Evolutionary conservation across 371 early-diverging fungal genomes (phyloP), one percentile per base, ranked within the genome.

Genomic region (Apophysomyces sp.): DNA sequence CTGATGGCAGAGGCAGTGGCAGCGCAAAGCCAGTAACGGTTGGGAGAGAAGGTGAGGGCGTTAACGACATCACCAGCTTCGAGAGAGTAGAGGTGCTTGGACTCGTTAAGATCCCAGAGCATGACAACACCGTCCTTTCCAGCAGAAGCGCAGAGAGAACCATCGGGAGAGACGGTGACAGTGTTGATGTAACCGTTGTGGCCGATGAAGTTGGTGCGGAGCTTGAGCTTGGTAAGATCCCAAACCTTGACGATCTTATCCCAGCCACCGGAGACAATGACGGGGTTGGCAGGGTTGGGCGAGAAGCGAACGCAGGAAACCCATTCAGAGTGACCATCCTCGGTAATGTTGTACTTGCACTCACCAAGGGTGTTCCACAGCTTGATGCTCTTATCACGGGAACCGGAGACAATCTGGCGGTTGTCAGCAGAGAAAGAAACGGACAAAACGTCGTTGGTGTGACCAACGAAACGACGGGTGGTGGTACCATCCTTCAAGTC

Each of bases 21-120:
- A 75, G 98, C 98, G 87, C 96, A 95, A 74, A 99, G 89, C 99
- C 99, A 99, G 98, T 98, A 98, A 68, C 98, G 92, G 95, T 98
- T 98, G 78, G 98, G 97, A 63, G 96, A 95, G 94, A 99, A 99
- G 81, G 91, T 91, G 62, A 99, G 88, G 76, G 98, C 92, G 87
- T 98, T 93, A 90, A 99, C 94, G 71, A 86, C 79, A 80, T 94
- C 94, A 65, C 91, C 94, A 76, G 96, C 96, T 77, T 97, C 97
- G 67, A 98, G 89, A 66, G 97, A 94, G 95, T 98, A 98, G 72
- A 98, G 85, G 94, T 98, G 98, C 93, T 98, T 97, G 88, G 93
- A 93, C 72, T 98, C 98, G 89, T 98, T 98, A 69, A 99, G 88
- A 78, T 99, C 99, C 99, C 98, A 98, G 62, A 99, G 92, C 95